Conservation (phyloP, 805 yeast species). For the Sungouiella thailandica region DNA sequence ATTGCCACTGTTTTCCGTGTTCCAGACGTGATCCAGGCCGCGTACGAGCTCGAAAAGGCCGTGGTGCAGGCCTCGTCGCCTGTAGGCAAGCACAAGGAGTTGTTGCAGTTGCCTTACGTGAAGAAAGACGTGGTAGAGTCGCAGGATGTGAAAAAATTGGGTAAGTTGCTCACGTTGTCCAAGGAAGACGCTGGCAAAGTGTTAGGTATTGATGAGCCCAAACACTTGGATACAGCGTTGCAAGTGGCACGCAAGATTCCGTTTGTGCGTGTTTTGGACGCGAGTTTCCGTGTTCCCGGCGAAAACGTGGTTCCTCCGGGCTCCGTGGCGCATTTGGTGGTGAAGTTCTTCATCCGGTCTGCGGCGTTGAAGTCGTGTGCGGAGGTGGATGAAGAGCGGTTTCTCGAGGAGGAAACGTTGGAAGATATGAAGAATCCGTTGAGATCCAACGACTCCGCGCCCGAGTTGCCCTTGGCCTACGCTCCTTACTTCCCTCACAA, state of each 20-base stretch:
- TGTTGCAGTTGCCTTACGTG: conserved; percentile 79
- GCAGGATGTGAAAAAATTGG: conserved; percentile 53
- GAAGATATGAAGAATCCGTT: conserved; percentile 72
- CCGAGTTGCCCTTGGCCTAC: conserved; percentile 58
- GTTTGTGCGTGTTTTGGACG: conserved; percentile 56
- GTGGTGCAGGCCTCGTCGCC: conserved; percentile 71
- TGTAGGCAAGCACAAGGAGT: conserved; percentile 50
- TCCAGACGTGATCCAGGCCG: conserved; percentile 54
- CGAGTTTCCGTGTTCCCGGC: conserved; percentile 83
- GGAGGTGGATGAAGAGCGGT: conserved; percentile 33
- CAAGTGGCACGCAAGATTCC: conserved; percentile 65
- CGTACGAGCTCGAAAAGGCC: conserved; percentile 64
- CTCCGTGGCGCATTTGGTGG: conserved; percentile 66
- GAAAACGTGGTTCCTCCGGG: conserved; percentile 60
- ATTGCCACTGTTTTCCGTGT: conserved; percentile 78
- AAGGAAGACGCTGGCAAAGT: conserved; percentile 50
- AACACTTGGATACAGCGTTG: conserved; percentile 44
- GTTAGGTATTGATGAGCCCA: conserved; percentile 48
- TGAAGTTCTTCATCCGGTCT: conserved; percentile 74
- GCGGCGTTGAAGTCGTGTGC: conserved; percentile 61
- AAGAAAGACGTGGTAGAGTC: conserved; percentile 40
- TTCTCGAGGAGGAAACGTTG: conserved; percentile 55
- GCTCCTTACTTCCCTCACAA: conserved; percentile 73
- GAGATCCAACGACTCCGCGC: conserved; percentile 59
- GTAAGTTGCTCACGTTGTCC: conserved; percentile 61